Evolutionary conservation across 1,139 yeast species (phyloP).

Genomic region (Eremothecium gossypii): DNA sequence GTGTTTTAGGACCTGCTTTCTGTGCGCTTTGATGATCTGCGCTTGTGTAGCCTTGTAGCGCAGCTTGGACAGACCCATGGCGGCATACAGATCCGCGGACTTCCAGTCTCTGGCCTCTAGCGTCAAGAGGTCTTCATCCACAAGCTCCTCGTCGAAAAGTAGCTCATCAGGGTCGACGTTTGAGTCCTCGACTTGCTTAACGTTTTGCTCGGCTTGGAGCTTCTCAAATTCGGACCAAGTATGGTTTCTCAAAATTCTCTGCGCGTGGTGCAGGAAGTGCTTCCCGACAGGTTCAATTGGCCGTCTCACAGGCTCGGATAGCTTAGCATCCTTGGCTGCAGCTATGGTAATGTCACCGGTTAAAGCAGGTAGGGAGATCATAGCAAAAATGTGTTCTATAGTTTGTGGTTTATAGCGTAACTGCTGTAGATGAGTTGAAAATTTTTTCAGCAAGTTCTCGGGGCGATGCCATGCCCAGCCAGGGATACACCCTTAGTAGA

Average conservation of each 20-base stretch:
- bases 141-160: constrained; percentile 71
- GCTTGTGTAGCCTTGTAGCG: constrained; percentile 89
- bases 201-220: constrained; percentile 86
- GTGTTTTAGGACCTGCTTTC: constrained; percentile 92
- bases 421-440: background rate
- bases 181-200: constrained; percentile 54
- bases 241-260: constrained; percentile 92
- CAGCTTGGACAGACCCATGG: constrained; percentile 83
- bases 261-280: constrained; percentile 90
- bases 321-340: constrained; percentile 43
- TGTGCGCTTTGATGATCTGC: constrained; percentile 92
- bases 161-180: constrained; percentile 66
- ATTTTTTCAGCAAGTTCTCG: background rate
- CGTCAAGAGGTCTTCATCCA: constrained; percentile 54
- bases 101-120: constrained; percentile 99
- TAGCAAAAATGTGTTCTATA: constrained; percentile 5
- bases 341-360: constrained; percentile 39
- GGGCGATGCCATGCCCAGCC: too few relatives aligned
- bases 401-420: background rate
- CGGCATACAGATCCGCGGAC: constrained; percentile 91
- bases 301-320: constrained; percentile 67
- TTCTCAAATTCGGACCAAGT: constrained; percentile 97
- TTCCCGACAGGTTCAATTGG: constrained; percentile 96
- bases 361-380: constrained; percentile 31
- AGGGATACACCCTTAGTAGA: too few relatives aligned